These are phyloP conservation scores for Boletus rex-veris DNA, from an alignment of 768 basidiomycete species.

Conservation along the genomic window DNA sequence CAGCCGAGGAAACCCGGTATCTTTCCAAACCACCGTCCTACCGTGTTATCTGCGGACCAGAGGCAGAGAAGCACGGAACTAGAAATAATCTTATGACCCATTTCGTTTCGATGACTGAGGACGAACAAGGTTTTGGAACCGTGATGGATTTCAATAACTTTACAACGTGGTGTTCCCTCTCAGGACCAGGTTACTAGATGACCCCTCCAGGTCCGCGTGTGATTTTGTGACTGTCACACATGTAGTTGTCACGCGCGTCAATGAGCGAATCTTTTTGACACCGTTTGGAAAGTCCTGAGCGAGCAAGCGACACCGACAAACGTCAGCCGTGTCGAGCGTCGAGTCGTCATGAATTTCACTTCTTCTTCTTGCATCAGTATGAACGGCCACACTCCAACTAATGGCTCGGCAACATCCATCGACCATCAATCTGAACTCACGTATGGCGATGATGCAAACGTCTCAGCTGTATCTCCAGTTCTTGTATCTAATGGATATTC, in stretches of 20 bases:
- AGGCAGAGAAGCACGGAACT: conserved; percentile 37
- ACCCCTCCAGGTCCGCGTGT: neutral
- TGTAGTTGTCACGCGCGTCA: conserved; percentile 11
- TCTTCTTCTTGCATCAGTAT: conserved; percentile 35
- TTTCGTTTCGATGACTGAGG: conserved; percentile 49
- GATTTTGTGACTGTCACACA: conserved; percentile 22
- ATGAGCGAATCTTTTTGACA: conserved; percentile 21
- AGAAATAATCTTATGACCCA: conserved; percentile 55
- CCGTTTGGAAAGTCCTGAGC: neutral
- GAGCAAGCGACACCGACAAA: conserved; percentile 2
- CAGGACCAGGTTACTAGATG: neutral
- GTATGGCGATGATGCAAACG: conserved; percentile 31
- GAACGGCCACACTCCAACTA: conserved; percentile 54
- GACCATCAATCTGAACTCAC: conserved; percentile 38
- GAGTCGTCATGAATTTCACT: conserved; percentile 23
- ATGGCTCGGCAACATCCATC: conserved; percentile 42
- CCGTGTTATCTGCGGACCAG: conserved; percentile 44
- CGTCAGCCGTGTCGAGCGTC: neutral
- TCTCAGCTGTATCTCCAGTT: conserved; percentile 29
- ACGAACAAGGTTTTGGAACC: conserved; percentile 37
- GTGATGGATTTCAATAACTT: conserved; percentile 35
- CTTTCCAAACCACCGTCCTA: conserved; percentile 47
- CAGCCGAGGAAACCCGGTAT: conserved; percentile 32
- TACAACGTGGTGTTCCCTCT: conserved; percentile 18
- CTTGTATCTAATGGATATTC: conserved; percentile 55